Conservation (phyloP, 495 filamentous ascomycete species). For the Neurospora sp. region DNA sequence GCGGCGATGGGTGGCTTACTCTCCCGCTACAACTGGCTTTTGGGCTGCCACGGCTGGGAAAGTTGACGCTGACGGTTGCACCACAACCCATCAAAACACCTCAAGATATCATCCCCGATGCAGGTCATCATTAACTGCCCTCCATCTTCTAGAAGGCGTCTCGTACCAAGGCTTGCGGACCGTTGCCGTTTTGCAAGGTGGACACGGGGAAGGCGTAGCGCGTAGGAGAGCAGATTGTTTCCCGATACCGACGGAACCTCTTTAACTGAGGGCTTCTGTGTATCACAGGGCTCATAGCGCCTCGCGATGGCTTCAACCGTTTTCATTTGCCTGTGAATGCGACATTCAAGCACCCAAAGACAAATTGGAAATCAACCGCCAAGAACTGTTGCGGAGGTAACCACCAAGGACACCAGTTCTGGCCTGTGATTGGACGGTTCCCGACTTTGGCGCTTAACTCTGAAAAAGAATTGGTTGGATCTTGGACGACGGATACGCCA, state of each 20-base stretch:
- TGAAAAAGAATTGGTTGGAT: constrained; percentile 11
- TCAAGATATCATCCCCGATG: not conserved
- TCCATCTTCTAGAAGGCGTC: not conserved
- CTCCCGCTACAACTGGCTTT: not conserved
- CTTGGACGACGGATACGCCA: not conserved
- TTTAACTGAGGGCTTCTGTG: not conserved
- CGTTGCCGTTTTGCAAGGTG: not conserved
- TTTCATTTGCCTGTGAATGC: not conserved
- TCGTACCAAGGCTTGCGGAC: not conserved
- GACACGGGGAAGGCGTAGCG: not conserved
- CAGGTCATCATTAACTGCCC: not conserved
- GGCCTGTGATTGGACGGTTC: not conserved
- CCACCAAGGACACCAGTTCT: not conserved
- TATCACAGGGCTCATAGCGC: not conserved
- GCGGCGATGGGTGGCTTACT: not conserved
- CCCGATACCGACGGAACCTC: not conserved
- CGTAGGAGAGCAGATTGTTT: not conserved
- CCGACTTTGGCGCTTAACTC: constrained; percentile 10
- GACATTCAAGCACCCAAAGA: not conserved
- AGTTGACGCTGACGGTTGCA: not conserved
- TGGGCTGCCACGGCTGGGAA: not conserved
- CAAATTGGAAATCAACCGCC: not conserved
- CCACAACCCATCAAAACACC: not conserved
- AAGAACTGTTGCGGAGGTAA: not conserved
- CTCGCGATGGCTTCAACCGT: not conserved